Base-by-base conservation (phyloP, 257 asterid species). In the Solanum clarkiae region DNA sequence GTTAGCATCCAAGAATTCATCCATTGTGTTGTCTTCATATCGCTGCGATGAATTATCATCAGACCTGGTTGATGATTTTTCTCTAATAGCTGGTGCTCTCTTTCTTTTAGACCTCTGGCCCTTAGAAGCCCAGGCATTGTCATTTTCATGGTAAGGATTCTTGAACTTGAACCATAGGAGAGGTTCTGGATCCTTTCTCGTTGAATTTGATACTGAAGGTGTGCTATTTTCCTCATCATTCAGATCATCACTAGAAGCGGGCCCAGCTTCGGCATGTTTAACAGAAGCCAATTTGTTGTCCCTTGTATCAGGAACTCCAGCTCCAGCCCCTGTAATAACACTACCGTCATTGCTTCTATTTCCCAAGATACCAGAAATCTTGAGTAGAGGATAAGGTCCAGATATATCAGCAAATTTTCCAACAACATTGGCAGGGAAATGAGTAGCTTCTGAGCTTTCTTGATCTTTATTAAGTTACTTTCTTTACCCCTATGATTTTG, bases 41-140 rank as follows among this genome's bases (percentile, higher is more conserved):
- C 80, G 65, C 47, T 88, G 93, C 2, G 94, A 84, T 57, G 91
- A 75, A 87, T 90, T 92, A 84, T 86, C 96, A 14, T 89, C 97
- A 51, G 86, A 96, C 44, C 44, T 87, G 49, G 63, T 49, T 62
- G 88, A 84, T 70, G 84, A 36, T 81, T 84, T 91, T 82, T 86
- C 93, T 55, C 84, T 84, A 16, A 60, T 69, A 42, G 87, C 85
- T 47, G 92, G 90, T 24, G 95, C 94, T 82, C 98, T 92, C 89
- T 89, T 94, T 84, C 98, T 86, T 86, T 94, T 97, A 32, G 98
- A 95, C 85, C 98, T 92, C 88, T 93, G 98, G 62, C 98, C 98
- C 91, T 92, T 93, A 84, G 92, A 87, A 80, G 92, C 87, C 86
- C 89, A 87, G 0, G 90, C 85, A 86, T 70, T 89, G 83, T 86